Evolutionary conservation across 1,284 basidiomycete species (phyloP), one percentile per base, ranked within the genome.

Genomic region (Gastroboletus turbinatus): DNA sequence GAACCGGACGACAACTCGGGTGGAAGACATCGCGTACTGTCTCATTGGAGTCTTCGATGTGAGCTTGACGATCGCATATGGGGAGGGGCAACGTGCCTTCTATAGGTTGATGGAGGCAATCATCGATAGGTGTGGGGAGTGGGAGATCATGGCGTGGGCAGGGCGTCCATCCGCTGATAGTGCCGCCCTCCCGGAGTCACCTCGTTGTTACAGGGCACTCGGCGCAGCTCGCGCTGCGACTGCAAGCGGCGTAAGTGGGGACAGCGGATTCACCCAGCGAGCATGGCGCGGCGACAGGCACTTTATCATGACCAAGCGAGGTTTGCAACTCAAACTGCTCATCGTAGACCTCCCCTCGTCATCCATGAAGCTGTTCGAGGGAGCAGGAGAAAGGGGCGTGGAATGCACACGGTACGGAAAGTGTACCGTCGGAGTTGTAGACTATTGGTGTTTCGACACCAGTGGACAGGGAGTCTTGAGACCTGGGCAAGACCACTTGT

Each of bases 121-220:
- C 45, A 56, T 69, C 38, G 55, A 60, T 36, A 59, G 66, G 33
- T 66, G 65, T n/a, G 69, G 55, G 5, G 68, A 69, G 30, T 69
- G 71, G 68, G 67, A 73, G 27, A 71, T 69, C 35, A 70, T 73
- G 60, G 69, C 67, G 2, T 71, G 70, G 68, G 65, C 62, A 23
- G 68, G 70, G 6, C 46, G 46, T 10, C 48, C 60, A 38, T 69
- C 69, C 7, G 51, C 60, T 23, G 68, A 73, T 21, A 73, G 69
- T 40, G 49, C 62, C 4, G 67, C 67, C 1, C 56, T 72, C 8
- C 69, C 69, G 5, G 67, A 69, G 32, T 71, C 69, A 11, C 64
- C 67, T 36, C 59, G 62, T 33, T 63, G 69, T 27, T 69, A 68
- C 59, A 67, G 19, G 49, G 10, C 61, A 3, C 64, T 68, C 17